Evolutionary conservation across 2,329 filamentous ascomycete genomes (phyloP), one percentile per base, ranked within the genome.

Genomic region (Fusarium illudens): DNA sequence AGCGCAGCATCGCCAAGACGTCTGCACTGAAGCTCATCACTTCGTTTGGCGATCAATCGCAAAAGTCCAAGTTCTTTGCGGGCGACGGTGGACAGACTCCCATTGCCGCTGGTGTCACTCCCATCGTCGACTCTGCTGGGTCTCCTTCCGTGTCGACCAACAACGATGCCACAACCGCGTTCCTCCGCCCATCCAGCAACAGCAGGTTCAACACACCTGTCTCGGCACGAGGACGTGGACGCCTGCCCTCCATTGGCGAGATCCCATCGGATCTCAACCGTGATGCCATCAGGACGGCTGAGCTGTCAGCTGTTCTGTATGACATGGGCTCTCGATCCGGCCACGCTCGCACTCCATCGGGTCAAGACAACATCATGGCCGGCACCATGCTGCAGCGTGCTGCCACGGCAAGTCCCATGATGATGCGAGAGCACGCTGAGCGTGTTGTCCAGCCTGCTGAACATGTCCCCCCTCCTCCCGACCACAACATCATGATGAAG

Each of bases 21-120:
- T 92, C 93, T 10, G 89, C 95, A 0, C 83, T 98, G 63, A 97
- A 96, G 77, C 86, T 98, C 2, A 96, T 98, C 73, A 98, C 96
- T 0, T 90, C 92, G 0, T 98, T 99, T 73, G 91, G 89, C 8
- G 87, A 89, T 49, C 83, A 84, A 46, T 81, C 80, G 5, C 82
- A 83, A 20, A 89, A 90, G 65, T 87, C 89, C 55, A 89, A 88
- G 78, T 89, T 92, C 79, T 88, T 90, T 70, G 81, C 83, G 0
- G 80, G 78, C 6, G 87, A 89, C 51, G 86, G 84, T 33, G 86
- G 86, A 9, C 83, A 83, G 69, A 97, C 94, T 0, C 94, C 94
- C 0, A 91, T 94, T 68, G 92, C 92, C 10, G 90, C 89, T 2
- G 93, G 91, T n/a, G 87, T 92, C 1, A 98, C 95, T 0, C 95